Evolutionary conservation across 1,284 basidiomycete species (phyloP), one percentile per base, ranked within the genome.

Genomic region (Fomes fomentarius): DNA sequence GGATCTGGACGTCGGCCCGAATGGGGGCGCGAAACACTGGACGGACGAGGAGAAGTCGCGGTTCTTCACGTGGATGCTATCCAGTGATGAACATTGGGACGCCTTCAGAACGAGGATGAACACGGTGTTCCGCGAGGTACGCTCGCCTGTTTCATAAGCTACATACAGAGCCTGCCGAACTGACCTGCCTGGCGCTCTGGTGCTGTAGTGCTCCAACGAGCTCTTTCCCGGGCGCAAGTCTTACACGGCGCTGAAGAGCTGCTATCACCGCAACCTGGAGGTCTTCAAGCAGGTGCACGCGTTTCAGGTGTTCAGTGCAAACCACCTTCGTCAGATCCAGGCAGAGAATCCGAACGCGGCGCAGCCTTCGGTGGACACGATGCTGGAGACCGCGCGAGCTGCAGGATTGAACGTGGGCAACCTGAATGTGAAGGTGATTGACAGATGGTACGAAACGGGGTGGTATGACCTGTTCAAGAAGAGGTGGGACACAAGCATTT

Each of bases 211-310:
- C 61, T 82, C 87, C 1, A 62, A 70, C 30, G 80, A 86, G 51
- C 81, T 90, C 2, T 90, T 89, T 61, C 81, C 77, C 2, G 79
- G 80, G 38, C 86, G 87, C 68, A 90, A 90, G 67, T 85, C 87
- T 10, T 91, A 89, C 60, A 87, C 90, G 63, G 87, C 87, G 2
- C 75, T 90, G 50, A 90, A 90, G 71, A 87, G 87, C 31, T 91
- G 88, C 62, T 91, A 87, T 60, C 87, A 90, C 65, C 85, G 88
- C 62, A 90, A 89, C 59, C 87, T 90, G 60, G 88, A 88, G 60
- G 71, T 89, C 9, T 90, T 89, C 77, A 89, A 87, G 67, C 87
- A 90, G 67, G 86, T 90, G 34, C 84, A 85, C 63, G 77, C 81
- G 3, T 86, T 88, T 59, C 86, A 91, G 64, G 71, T 68, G 15